Conservation (phyloP, 1,284 basidiomycete genomes). For the Hymenochaete sp. region DNA sequence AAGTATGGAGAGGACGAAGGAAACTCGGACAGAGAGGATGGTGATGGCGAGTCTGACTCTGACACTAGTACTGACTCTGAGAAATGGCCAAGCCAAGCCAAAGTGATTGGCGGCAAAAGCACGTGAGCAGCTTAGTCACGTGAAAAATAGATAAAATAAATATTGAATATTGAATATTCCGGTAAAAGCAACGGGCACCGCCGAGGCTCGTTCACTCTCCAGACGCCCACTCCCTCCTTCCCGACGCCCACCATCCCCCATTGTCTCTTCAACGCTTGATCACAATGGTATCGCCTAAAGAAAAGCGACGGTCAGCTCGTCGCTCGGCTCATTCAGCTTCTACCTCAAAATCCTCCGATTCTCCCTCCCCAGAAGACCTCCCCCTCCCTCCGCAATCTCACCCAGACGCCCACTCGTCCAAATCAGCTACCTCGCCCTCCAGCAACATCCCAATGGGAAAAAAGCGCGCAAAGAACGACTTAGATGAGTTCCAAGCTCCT, state of each 20-base stretch:
- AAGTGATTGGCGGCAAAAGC: too few relatives aligned
- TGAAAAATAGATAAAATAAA: too few relatives aligned
- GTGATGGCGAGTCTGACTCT: too few relatives aligned
- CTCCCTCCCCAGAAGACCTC: conserved; percentile 44
- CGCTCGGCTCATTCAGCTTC: conserved; percentile 61
- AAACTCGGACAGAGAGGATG: too few relatives aligned
- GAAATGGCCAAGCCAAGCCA: too few relatives aligned
- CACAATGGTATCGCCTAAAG: conserved; percentile 64
- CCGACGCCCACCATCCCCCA: not conserved
- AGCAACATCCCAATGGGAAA: conserved; percentile 36
- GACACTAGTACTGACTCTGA: too few relatives aligned
- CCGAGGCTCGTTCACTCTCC: not conserved
- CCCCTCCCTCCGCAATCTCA: conserved; percentile 26
- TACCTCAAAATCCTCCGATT: conserved; percentile 68
- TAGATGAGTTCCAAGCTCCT: conserved; percentile 52
- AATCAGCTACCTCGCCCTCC: conserved; percentile 32
- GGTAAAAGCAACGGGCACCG: too few relatives aligned
- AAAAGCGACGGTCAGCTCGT: conserved; percentile 66
- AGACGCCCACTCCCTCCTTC: not conserved
- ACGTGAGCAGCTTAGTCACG: conserved; percentile 10
- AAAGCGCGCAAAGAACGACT: conserved; percentile 65
- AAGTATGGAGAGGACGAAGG: not conserved
- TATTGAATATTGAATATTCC: too few relatives aligned
- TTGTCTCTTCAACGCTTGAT: conserved; percentile 31
- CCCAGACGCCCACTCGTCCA: conserved; percentile 12